Conservation (phyloP, 2,329 filamentous ascomycete species). For the Calonectria pseudoreteaudii region DNA sequence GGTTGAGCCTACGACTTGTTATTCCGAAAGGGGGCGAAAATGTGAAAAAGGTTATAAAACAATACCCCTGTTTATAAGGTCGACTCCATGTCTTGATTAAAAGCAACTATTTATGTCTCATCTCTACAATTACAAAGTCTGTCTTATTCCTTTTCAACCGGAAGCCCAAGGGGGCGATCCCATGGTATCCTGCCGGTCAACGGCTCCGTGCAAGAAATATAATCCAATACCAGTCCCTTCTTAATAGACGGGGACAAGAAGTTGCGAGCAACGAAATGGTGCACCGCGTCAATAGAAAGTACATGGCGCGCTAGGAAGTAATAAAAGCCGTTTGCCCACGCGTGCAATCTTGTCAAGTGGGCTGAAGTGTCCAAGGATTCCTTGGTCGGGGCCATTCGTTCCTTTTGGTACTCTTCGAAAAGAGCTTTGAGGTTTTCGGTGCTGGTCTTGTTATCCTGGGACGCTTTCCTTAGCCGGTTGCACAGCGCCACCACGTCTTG, state of each 20-base stretch:
- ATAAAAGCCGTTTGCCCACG: neutral
- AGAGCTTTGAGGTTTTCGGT: neutral
- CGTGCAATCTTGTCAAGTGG: neutral
- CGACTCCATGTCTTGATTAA: neutral
- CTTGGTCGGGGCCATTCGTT: neutral
- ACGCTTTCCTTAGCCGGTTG: neutral
- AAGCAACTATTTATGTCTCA: neutral
- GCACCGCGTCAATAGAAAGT: neutral
- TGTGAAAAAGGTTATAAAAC: too few species aligned
- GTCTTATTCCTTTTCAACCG: neutral
- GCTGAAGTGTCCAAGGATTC: neutral
- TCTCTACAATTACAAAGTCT: neutral
- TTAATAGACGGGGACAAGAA: neutral
- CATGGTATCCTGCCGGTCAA: neutral
- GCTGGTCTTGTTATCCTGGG: neutral
- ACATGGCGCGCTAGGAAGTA: neutral
- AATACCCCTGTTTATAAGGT: too few species aligned
- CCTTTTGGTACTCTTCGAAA: neutral
- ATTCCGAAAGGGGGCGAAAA: too few species aligned
- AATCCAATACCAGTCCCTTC: neutral
- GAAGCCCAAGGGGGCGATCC: neutral
- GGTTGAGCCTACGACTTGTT: too few species aligned
- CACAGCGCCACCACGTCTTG: constrained; percentile 12
- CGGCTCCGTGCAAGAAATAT: neutral
- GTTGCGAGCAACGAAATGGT: neutral